Conservation (phyloP, 2,329 filamentous ascomycete genomes). For the Aureobasidium namibiae region DNA sequence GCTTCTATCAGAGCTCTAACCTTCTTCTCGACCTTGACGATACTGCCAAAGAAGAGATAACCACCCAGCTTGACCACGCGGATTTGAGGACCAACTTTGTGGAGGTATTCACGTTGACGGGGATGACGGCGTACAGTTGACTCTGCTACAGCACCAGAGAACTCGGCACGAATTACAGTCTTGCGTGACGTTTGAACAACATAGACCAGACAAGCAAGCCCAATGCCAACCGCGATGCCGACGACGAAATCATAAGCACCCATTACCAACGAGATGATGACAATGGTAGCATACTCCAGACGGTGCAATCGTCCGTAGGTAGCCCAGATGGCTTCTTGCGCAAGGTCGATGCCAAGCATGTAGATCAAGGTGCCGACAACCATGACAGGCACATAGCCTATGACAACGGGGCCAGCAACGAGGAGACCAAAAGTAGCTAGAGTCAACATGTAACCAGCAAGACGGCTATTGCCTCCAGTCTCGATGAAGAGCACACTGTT, state of each 20-base stretch:
- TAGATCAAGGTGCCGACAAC: conserved; percentile 95
- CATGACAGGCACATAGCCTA: conserved; percentile 93
- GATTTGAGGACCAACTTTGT: conserved; percentile 78
- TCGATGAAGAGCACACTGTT: conserved; percentile 96
- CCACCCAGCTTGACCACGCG: conserved; percentile 86
- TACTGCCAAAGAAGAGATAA: conserved; percentile 97
- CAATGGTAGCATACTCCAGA: conserved; percentile 81
- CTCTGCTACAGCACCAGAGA: conserved; percentile 78
- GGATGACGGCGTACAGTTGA: conserved; percentile 90
- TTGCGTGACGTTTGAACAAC: conserved; percentile 87
- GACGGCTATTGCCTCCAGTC: conserved; percentile 77
- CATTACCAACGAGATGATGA: conserved; percentile 91
- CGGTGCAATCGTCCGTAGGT: conserved; percentile 81
- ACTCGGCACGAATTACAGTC: conserved; percentile 82
- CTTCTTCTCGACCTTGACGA: conserved; percentile 86
- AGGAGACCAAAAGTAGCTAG: conserved; percentile 71
- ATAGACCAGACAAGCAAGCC: conserved; percentile 83
- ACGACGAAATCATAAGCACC: conserved; percentile 93
- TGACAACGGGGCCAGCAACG: conserved; percentile 75
- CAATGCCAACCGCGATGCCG: conserved; percentile 84
- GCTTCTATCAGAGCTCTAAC: conserved; percentile 78
- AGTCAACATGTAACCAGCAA: conserved; percentile 81
- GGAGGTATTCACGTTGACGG: conserved; percentile 78
- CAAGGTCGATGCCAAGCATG: conserved; percentile 82
- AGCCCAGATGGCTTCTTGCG: conserved; percentile 79